Evolutionary conservation across 768 basidiomycete genomes (phyloP).

Genomic region (Multifurca ochricompacta): DNA sequence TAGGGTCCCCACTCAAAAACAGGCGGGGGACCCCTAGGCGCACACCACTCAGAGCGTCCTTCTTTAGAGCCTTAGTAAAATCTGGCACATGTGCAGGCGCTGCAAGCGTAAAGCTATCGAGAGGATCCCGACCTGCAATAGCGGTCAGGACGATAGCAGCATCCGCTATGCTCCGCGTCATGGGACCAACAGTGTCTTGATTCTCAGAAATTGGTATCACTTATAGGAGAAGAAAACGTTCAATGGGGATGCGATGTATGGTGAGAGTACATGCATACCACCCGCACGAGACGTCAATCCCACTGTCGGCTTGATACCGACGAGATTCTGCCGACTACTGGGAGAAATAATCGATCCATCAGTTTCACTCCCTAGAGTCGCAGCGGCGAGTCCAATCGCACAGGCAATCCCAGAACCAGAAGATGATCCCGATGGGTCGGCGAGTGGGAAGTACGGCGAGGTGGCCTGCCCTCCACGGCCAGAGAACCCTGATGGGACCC

Average conservation of each 20-base stretch:
- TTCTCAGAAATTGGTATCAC: constrained; percentile 48
- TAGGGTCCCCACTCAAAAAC: constrained; percentile 26
- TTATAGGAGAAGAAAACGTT: constrained; percentile 18
- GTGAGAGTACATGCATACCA: constrained; percentile 29
- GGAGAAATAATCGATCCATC: constrained; percentile 43
- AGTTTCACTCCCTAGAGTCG: constrained; percentile 40
- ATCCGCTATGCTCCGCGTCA: too few species aligned
- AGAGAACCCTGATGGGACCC: too few species aligned
- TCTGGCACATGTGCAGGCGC: too few species aligned
- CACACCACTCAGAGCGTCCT: constrained; percentile 38
- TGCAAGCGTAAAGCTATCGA: constrained; percentile 35
- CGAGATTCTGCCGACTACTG: too few species aligned
- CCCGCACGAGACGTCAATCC: constrained; percentile 53
- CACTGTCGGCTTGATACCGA: too few species aligned
- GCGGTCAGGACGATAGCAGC: too few species aligned
- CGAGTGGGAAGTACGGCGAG: too few species aligned
- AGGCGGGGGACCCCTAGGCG: constrained; percentile 40
- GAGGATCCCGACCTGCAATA: constrained; percentile 39
- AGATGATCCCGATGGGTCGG: too few species aligned
- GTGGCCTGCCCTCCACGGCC: too few species aligned
- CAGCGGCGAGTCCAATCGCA: constrained; percentile 38
- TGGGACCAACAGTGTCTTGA: too few species aligned
- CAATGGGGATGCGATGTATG: background rate
- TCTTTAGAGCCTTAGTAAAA: constrained; percentile 39
- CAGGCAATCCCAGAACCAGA: constrained; percentile 31